Base-by-base conservation (phyloP, 331 rosid genomes). In the Ulmus americana region DNA sequence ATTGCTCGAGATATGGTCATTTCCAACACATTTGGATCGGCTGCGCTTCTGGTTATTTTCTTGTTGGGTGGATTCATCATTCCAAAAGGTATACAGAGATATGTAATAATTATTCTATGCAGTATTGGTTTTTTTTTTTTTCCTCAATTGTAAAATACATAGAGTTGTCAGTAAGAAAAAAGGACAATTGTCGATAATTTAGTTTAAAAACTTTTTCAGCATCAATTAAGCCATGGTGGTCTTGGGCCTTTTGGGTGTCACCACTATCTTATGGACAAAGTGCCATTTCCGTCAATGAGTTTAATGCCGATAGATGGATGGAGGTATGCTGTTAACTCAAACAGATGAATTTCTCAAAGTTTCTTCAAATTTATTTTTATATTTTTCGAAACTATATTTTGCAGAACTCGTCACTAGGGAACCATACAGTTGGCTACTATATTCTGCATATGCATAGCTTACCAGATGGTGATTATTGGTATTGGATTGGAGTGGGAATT, bases 21-120 rank as follows among this genome's bases (percentile, higher is more conserved):
- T 72, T 90, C 97, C 60, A 87, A 85, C 75, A 90, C 95, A 35
- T 90, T 85, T 65, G 97, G 90, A 70, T 82, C 95, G 70, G 97
- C 97, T 49, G 84, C 95, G 13, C 54, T 90, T 6, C 65, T 90
- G 41, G 0, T 79, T 76, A 59, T 87, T 72, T 85, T 90, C 76
- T 71, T 82, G 77, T 63, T 87, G 39, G 95, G 97, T 50, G 97
- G 97, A 67, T 90, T 87, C 77, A 82, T 90, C 65, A 43, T 90
- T 66, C 97, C 97, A n/a, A 87, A 85, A 78, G 92, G 97, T 90
- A 66, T 10, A 63, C 5, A 11, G 61, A 45, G 4, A 49, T 13
- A n/a, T 44, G 5, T 15, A 45, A 39, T 61, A 10, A 12, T 5
- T 61, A 16, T 16, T 7, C 18, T 12, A 53, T 18, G 16, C 59